Base-by-base conservation (phyloP, 139 green algal species). In the Astrephomene gubernaculifera region DNA sequence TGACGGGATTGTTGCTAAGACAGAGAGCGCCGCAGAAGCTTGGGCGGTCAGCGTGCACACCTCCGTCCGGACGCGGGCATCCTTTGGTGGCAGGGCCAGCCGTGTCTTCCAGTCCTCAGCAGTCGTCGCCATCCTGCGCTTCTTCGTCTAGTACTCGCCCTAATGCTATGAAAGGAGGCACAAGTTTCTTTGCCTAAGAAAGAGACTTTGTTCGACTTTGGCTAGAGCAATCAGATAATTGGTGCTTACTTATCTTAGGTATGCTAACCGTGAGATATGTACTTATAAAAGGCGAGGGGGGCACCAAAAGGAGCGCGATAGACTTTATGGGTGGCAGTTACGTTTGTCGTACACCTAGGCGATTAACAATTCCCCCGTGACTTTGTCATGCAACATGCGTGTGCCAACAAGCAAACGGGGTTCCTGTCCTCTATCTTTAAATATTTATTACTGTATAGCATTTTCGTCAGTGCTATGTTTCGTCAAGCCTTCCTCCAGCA, bases 51-150 rank as follows among this genome's bases (percentile, higher is more conserved):
- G 75, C 36, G 31, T 25, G 54, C 90, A 29, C 80, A 98, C 96
- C 94, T 98, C 97, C 14, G 97, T 99, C 43, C 96, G 94, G 68
- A 95, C 93, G 38, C 97, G 93, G 1, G 90, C 89, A 86, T 99
- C 97, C 72, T 94, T 95, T 2, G 94, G 87, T 19, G 97, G 97
- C 29, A 98, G 78, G 29, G 93, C 91, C n/a, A 99, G 89, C 52
- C 92, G 79, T 1, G 57, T 29, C 88, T 97, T 98, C 97, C 97
- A 99, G 53, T 98, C 94, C 65, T 86, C 79, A 24, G 21, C 25
- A 45, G 29, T 17, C n/a, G 60, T 36, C 44, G 57, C 65, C 65
- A 76, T 78, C 79, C 79, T 78, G 79, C 61, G 52, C 71, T 79
- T 41, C 44, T 64, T 38, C 21, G 25, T 79, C 10, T 63, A 8